phyloP scores from a whole-genome alignment of 257 asterid species.

The Jaltomata sinuosa region DNA sequence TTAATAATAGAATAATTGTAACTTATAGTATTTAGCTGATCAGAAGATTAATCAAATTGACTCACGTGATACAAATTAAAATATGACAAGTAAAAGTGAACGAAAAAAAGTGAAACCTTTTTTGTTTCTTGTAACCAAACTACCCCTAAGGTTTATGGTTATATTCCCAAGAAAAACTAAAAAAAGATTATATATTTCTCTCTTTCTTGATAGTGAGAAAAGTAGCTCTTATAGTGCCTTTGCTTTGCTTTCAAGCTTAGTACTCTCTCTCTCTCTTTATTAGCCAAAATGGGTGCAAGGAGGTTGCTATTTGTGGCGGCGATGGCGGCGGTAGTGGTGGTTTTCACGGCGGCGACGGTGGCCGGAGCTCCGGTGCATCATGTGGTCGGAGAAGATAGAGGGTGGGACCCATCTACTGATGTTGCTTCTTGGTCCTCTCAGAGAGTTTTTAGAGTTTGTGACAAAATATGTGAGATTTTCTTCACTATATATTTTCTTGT shows the following conservation, averaged over 20 bases:
- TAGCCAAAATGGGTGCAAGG: neutral
- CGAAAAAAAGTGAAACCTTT: no score
- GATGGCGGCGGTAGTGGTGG: neutral
- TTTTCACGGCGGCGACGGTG: neutral
- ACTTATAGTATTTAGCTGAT: no score
- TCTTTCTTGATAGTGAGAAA: no score
- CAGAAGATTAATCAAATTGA: no score
- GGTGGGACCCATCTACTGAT: conserved; percentile 8
- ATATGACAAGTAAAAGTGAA: no score
- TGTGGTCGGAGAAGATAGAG: conserved; percentile 16
- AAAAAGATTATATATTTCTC: no score
- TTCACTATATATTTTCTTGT: neutral
- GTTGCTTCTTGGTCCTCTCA: conserved; percentile 2
- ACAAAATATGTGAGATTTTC: conserved; percentile 2
- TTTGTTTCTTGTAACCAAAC: no score
- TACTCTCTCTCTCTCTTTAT: no score
- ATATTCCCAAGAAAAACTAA: neutral
- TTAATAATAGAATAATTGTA: no score
- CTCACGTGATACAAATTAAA: no score
- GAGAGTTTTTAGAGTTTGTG: conserved; percentile 12
- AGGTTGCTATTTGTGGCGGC: neutral
- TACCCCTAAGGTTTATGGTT: neutral
- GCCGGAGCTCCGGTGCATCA: conserved; percentile 1
- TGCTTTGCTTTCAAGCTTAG: neutral
- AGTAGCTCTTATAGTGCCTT: no score